Evolutionary conservation across 192 early-diverging fungal species (phyloP).

Genomic region (Umbelopsis vinacea): DNA sequence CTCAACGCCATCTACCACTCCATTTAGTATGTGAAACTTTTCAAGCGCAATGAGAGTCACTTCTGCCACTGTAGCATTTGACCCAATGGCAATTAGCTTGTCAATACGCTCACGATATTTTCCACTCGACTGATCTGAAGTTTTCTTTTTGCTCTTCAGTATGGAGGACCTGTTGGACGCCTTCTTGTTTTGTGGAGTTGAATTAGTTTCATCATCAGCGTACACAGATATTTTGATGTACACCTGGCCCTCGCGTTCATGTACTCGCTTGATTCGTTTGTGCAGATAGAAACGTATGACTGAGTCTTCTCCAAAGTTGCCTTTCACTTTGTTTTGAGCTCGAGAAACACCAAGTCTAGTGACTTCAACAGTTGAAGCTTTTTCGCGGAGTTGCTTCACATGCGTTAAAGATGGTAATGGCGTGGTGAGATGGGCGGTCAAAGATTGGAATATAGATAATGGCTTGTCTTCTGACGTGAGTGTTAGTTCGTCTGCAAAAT

Average conservation of each 20-base stretch:
- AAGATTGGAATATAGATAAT: conserved; percentile 56
- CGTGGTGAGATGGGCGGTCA: conserved; percentile 52
- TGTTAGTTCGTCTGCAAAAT: conserved; percentile 46
- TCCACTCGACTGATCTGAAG: neutral
- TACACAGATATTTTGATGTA: conserved; percentile 43
- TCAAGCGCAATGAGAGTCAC: conserved; percentile 51
- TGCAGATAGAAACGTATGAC: conserved; percentile 57
- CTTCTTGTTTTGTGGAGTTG: neutral
- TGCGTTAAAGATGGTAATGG: conserved; percentile 56
- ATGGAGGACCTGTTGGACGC: conserved; percentile 13
- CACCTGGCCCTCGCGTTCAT: conserved; percentile 35
- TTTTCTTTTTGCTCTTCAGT: conserved; percentile 24
- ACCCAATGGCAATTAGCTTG: conserved; percentile 46
- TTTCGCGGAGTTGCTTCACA: conserved; percentile 26
- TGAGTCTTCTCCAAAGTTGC: conserved; percentile 40
- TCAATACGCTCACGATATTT: conserved; percentile 36
- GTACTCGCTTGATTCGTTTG: conserved; percentile 47
- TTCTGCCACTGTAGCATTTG: conserved; percentile 48
- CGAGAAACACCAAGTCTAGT: conserved; percentile 35
- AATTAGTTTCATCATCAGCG: conserved; percentile 13
- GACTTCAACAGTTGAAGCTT: conserved; percentile 33
- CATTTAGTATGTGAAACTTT: conserved; percentile 52
- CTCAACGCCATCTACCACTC: conserved; percentile 48
- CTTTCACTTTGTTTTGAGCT: conserved; percentile 26
- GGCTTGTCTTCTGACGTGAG: conserved; percentile 56